Evolutionary conservation across 345 rosid species (phyloP), one percentile per base, ranked within the genome.

Genomic region (Arabis alpina): DNA sequence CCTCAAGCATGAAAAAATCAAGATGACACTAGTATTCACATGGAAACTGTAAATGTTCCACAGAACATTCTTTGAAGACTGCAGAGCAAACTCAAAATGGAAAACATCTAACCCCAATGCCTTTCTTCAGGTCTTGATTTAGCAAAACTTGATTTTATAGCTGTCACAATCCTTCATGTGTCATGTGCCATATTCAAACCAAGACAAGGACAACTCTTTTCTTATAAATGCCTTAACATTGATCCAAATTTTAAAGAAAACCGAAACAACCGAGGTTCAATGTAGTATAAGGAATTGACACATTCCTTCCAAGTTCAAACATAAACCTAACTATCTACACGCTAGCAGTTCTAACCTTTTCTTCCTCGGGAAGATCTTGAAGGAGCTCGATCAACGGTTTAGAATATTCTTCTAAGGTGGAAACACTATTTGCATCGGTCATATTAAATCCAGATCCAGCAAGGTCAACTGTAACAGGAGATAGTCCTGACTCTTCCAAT

Each of bases 401-500:
- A 19, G 98, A 88, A 68, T 90, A 90, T 58, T 88, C 94, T 13
- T 83, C 92, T 78, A 90, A 75, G 4, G 93, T 87, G 25, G 83
- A 48, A 52, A 93, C 86, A 15, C 41, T 64, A 61, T 86, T 86
- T 32, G 91, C 70, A 53, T 93, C 90, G 0, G 85, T 81, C 68
- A 83, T 70, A 73, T 87, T 81, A 49, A 93, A 86, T 49, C 97
- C 98, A 36, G 96, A 84, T 16, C 94, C 98, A 16, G 83, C 60
- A 40, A 93, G 94, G 82, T 90, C 96, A 58, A 93, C 53, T 30
- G 96, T 88, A 10, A 80, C 68, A 19, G 97, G 92, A 60, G 57
- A 70, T 40, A 88, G 80, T 50, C 97, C 92, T 7, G 77, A 85
- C 82, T 90, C 98, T 80, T 93, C 97, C 72, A 90, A 69, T 51